Conservation (phyloP, 176 grass and related monocot species). For the Rhynchospora tenuis region DNA sequence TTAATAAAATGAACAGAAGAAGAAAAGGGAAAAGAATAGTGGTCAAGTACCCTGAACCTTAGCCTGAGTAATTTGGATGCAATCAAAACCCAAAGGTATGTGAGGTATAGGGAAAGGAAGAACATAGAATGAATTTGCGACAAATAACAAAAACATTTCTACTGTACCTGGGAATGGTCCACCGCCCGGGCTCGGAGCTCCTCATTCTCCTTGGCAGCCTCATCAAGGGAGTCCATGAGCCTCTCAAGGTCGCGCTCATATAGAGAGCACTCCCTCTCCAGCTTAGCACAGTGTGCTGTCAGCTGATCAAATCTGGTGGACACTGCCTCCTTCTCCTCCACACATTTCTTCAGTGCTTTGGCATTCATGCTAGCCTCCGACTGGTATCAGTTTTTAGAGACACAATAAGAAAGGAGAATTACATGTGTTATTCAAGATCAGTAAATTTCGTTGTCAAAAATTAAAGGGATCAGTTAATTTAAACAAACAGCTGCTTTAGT, state of each 20-base stretch:
- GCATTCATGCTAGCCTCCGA: constrained; percentile 75
- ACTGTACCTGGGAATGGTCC: constrained; percentile 16
- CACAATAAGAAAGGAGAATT: neutral
- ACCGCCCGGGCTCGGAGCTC: constrained; percentile 36
- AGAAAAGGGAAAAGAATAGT: too few relatives aligned
- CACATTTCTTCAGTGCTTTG: constrained; percentile 48
- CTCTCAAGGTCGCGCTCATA: constrained; percentile 86
- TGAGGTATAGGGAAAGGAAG: neutral
- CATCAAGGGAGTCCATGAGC: constrained; percentile 77
- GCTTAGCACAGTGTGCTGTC: constrained; percentile 37
- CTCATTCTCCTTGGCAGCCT: constrained; percentile 65
- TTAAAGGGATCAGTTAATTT: neutral
- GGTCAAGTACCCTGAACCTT: neutral
- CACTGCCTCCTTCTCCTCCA: constrained; percentile 72
- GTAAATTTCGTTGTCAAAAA: neutral
- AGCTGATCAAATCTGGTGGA: constrained; percentile 30
- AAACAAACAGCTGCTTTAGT: neutral
- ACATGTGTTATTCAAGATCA: neutral
- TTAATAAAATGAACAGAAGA: too few relatives aligned
- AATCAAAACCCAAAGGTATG: neutral
- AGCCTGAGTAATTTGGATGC: neutral
- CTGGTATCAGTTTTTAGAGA: constrained; percentile 14
- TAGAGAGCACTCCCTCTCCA: constrained; percentile 69
- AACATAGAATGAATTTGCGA: neutral
- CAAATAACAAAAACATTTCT: neutral